Evolutionary conservation across 192 early-diverging fungal genomes (phyloP).

Genomic region (Spinellus fusiger): DNA sequence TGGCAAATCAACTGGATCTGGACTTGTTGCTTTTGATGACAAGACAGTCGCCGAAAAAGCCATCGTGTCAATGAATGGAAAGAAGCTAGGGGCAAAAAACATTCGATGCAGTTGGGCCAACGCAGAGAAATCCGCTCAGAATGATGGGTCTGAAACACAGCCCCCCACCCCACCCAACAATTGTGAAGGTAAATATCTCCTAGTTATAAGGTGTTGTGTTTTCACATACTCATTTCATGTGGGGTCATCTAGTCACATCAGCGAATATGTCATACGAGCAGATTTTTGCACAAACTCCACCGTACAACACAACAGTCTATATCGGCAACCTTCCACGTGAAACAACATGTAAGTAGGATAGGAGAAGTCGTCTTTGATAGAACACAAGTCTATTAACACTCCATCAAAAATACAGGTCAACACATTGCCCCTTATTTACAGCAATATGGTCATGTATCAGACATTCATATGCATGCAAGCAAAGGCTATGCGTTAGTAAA

Average conservation of each 20-base stretch:
- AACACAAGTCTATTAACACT: not conserved
- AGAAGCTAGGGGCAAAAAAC: constrained; percentile 73
- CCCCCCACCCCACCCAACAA: too few species aligned
- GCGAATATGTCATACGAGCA: constrained; percentile 57
- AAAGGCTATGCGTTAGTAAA: constrained; percentile 85
- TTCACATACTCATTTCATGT: too few species aligned
- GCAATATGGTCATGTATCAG: constrained; percentile 68
- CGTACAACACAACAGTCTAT: constrained; percentile 84
- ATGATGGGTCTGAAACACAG: too few species aligned
- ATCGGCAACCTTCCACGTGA: constrained; percentile 77
- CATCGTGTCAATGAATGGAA: constrained; percentile 76
- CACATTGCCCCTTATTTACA: constrained; percentile 73
- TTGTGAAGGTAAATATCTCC: too few species aligned
- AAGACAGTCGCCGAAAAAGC: constrained; percentile 78
- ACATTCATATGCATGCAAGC: constrained; percentile 76
- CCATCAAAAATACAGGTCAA: constrained; percentile 31
- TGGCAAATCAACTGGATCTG: constrained; percentile 80
- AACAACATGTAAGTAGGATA: constrained; percentile 37
- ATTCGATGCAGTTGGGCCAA: constrained; percentile 90
- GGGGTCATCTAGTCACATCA: constrained; percentile 3
- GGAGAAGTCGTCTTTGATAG: not conserved
- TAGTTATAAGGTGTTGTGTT: too few species aligned
- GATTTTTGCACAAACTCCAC: constrained; percentile 68
- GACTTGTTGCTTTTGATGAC: constrained; percentile 81
- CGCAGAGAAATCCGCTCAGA: constrained; percentile 44